Evolutionary conservation across 2,329 filamentous ascomycete genomes (phyloP).

Genomic region (Hypomyces perniciosus): DNA sequence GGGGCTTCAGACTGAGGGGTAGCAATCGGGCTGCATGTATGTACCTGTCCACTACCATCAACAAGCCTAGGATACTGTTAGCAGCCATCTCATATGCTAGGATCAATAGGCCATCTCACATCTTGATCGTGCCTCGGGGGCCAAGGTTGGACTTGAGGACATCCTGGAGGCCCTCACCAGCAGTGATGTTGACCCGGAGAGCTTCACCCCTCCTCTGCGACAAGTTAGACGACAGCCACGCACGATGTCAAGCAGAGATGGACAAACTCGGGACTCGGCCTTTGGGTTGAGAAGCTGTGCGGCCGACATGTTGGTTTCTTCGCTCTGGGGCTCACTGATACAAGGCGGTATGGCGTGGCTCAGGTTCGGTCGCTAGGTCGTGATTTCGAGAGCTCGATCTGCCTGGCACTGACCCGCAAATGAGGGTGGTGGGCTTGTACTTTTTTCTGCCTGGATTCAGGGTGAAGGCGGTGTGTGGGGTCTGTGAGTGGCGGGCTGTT

Average conservation of each 20-base stretch:
- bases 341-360: conserved; percentile 8
- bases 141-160: conserved; percentile 95
- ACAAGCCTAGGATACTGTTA: conserved; percentile 46
- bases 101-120: conserved; percentile 48
- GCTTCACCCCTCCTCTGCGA: conserved; percentile 88
- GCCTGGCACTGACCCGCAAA: conserved; percentile 13
- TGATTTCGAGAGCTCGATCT: conserved; percentile 15
- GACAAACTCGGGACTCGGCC: conserved; percentile 77
- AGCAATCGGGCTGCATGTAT: conserved; percentile 24
- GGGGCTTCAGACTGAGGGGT: conserved; percentile 21
- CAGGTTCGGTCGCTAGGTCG: conserved; percentile 19
- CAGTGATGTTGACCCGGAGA: conserved; percentile 92
- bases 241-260: background rate
- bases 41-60: conserved; percentile 63
- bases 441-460: conserved; percentile 14
- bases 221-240: conserved; percentile 9
- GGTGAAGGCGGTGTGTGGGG: conserved; percentile 26
- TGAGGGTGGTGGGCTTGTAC: conserved; percentile 14
- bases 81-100: background rate
- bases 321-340: conserved; percentile 1
- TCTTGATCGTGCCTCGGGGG: conserved; percentile 91
- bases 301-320: conserved; percentile 69
- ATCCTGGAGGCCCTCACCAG: conserved; percentile 88
- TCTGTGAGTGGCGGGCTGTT: background rate
- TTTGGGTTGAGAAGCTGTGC: conserved; percentile 98